Evolutionary conservation across 2,329 filamentous ascomycete species (phyloP), one percentile per base, ranked within the genome.

Genomic region (Aspergillus udagawae): DNA sequence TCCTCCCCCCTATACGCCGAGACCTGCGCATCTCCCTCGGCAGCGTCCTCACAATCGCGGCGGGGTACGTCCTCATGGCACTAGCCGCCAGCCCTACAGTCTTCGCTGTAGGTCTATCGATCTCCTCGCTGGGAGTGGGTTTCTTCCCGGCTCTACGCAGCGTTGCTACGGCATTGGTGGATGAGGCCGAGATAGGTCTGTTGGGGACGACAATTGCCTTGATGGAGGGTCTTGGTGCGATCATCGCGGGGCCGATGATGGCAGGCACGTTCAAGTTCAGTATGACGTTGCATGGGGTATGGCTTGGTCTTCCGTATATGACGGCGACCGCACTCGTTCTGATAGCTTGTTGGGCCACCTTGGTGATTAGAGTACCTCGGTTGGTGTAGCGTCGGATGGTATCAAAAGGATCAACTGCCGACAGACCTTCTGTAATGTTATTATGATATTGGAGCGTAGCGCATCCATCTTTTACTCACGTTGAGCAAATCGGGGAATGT

Each of bases 131-230:
- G 21, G 59, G 59, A 27, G 52, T 54, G 44, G 59, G 59, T 10
- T 61, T 59, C 45, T 55, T 55, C 42, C 48, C 53, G 10, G 47
- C 59, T 17, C 54, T 61, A n/a, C 59, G 56, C 41, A 61, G 57
- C 48, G 56, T 59, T n/a, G 57, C 53, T 23, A 61, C 51, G n/a
- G 54, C 59, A 6, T 38, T 61, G 51, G 59, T 59, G 38, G 49
- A 42, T 3, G 48, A 54, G 42, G 32, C 42, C 7, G 51, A 61
- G 21, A 48, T 54, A n/a, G 59, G 56, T 5, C 42, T 56, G 6
- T 54, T 61, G 8, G 59, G 56, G 20, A 59, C 59, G n/a, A 56
- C 56, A n/a, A 56, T 61, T 38, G 57, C 53, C 4, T 56, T 61
- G 32, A 44, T 51, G 9, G 54, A 61, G 52, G 49, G 56, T 4